Base-by-base conservation (phyloP, 2,329 filamentous ascomycete genomes). In the Penicillium sp. region DNA sequence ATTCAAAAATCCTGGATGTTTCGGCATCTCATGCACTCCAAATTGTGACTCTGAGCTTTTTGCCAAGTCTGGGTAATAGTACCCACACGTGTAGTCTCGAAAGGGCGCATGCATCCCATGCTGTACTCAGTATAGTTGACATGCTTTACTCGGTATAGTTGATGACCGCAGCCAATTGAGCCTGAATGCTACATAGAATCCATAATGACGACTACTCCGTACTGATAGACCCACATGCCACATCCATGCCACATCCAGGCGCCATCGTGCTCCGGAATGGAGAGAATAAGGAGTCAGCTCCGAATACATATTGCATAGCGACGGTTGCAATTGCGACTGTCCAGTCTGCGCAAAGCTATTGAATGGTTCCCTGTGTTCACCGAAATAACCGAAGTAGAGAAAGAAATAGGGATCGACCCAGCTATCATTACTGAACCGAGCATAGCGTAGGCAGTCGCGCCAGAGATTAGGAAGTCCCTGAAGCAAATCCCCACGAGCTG, bases 1-100 rank as follows among this genome's bases (percentile, higher is more conserved):
- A 54, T 58, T 54, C 38, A 52, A 58, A 58, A 58, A 56, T 49
- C 44, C 51, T 80, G 59, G 23, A 23, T 22, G 11, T 37, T 16
- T 37, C 14, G 18, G 18, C 8, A 18, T 34, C n/a, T 34, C 13
- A 26, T 26, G 10, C 6, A 10, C 9, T 9, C 24, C 9, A 8
- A 26, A 9, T 9, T 8, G 7, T 26, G 7, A 26, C 24, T 8
- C 1, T 26, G n/a, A n/a, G n/a, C n/a, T 26, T 8, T 26, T 9
- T 20, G 18, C 18, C 18, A 20, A 20, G 18, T 20, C 18, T 20
- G 3, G 18, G n/a, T n/a, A n/a, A n/a, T n/a, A n/a, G n/a, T n/a
- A n/a, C n/a, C n/a, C n/a, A 18, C n/a, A 11, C 13, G 31, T 34
- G 9, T 34, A 34, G 8, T 34, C 8, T 10, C n/a, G 29, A 29